Conservation (phyloP, 1,139 yeast species). For the Eremothecium cymbalariae region DNA sequence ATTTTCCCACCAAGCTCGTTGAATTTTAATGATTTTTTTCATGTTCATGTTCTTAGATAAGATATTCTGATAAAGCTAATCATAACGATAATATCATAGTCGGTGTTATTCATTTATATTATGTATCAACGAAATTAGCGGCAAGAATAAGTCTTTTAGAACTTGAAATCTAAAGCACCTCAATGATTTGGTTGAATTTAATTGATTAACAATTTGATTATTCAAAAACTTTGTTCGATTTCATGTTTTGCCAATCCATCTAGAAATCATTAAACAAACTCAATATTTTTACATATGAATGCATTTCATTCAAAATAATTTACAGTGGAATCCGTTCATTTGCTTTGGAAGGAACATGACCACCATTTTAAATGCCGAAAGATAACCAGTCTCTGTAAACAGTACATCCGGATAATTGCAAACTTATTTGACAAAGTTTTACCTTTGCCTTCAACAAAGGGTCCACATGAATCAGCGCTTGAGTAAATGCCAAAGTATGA, state of each 20-base stretch:
- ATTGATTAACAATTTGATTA: slow-evolving; percentile 39
- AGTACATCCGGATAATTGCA: slow-evolving; percentile 45
- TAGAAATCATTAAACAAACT: slow-evolving; percentile 75
- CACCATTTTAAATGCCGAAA: slow-evolving; percentile 68
- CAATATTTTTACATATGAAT: slow-evolving; percentile 57
- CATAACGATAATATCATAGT: background rate
- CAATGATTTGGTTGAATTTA: background rate
- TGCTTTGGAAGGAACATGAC: slow-evolving; percentile 57
- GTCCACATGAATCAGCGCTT: slow-evolving; percentile 61
- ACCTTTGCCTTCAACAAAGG: slow-evolving; percentile 61
- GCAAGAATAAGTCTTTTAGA: no score
- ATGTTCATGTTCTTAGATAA: background rate
- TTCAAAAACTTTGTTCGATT: slow-evolving; percentile 82
- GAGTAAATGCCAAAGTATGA: slow-evolving; percentile 65
- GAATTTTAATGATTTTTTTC: slow-evolving; percentile 38
- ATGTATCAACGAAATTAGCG: background rate
- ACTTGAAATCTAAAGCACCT: background rate
- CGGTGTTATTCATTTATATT: background rate
- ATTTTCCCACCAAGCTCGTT: slow-evolving; percentile 48
- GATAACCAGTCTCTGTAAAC: slow-evolving; percentile 86
- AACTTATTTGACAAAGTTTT: slow-evolving; percentile 41
- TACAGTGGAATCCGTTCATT: slow-evolving; percentile 67
- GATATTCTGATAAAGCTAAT: background rate
- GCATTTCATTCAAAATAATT: slow-evolving; percentile 46
- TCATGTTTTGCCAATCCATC: slow-evolving; percentile 79